Percentiles rank a stretch among this genome's conserved stretches.
These are phyloP conservation scores for Mrakia frigida DNA, from an alignment of 768 basidiomycete species.

Conservation along the genomic window DNA sequence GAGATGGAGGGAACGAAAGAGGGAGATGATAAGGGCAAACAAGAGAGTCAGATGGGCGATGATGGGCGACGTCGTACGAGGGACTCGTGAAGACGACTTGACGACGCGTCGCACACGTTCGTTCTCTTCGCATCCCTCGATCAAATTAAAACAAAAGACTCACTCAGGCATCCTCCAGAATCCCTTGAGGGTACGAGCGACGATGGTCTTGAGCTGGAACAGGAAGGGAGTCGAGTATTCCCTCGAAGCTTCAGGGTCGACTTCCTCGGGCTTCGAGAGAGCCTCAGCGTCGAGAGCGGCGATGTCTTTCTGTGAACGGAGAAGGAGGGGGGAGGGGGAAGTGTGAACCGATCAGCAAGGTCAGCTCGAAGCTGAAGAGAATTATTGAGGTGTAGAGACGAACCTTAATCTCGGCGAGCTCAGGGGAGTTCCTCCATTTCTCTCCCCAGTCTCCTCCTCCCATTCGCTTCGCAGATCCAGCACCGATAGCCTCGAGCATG, in stretches of 20 bases:
- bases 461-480: slow-evolving; percentile 56
- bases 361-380: too few relatives aligned
- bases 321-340: too few relatives aligned
- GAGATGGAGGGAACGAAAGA: too few relatives aligned
- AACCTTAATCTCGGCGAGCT: slow-evolving; percentile 47
- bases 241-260: slow-evolving; percentile 21
- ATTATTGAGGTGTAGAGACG: too few relatives aligned
- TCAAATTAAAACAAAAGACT: not conserved
- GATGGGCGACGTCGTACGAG: too few relatives aligned
- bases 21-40: not conserved
- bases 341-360: too few relatives aligned
- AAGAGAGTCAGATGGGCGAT: slow-evolving; percentile 4
- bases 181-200: slow-evolving; percentile 53
- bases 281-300: slow-evolving; percentile 45
- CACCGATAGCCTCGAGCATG: slow-evolving; percentile 53
- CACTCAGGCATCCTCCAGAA: slow-evolving; percentile 60
- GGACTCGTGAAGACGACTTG: too few relatives aligned
- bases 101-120: too few relatives aligned
- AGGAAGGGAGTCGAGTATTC: slow-evolving; percentile 60
- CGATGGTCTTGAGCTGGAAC: slow-evolving; percentile 67
- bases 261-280: slow-evolving; percentile 30
- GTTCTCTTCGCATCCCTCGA: too few relatives aligned
- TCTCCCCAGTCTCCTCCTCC: slow-evolving; percentile 81
- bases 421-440: slow-evolving; percentile 70
- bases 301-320: slow-evolving; percentile 49